A percentile compares a stretch with the other conserved stretches of the same genome.
Evolutionary conservation across 768 basidiomycete species (phyloP).

Genomic region (Suillus weaverae): DNA sequence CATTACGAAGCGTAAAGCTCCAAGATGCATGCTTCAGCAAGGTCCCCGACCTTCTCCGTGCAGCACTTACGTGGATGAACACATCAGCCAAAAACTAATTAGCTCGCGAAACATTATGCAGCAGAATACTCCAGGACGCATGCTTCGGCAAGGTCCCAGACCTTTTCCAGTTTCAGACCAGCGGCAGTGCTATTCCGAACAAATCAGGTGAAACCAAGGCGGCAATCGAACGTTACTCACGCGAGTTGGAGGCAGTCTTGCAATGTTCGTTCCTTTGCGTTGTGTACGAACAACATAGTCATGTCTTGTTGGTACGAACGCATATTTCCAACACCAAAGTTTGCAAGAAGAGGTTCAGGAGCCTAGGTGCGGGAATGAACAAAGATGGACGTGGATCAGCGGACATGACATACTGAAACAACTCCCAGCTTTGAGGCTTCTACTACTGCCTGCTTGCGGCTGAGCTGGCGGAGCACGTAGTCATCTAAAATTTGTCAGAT

Average conservation of each 20-base stretch:
- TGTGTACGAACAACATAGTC: slow-evolving; percentile 30
- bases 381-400: not conserved
- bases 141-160: slow-evolving; percentile 32
- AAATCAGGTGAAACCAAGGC: slow-evolving; percentile 8
- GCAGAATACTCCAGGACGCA: slow-evolving; percentile 26
- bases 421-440: slow-evolving; percentile 17
- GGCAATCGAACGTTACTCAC: slow-evolving; percentile 17
- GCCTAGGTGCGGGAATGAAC: slow-evolving; percentile 21
- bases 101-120: slow-evolving; percentile 13
- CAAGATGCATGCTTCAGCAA: slow-evolving; percentile 24
- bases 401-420: slow-evolving; percentile 11
- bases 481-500: slow-evolving; percentile 19
- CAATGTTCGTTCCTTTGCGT: slow-evolving; percentile 35
- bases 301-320: slow-evolving; percentile 32
- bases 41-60: slow-evolving; percentile 29
- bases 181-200: slow-evolving; percentile 18
- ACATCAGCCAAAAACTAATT: slow-evolving; percentile 8
- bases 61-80: slow-evolving; percentile 17
- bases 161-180: slow-evolving; percentile 30
- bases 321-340: slow-evolving; percentile 32
- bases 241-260: slow-evolving; percentile 27
- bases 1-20: slow-evolving; percentile 21
- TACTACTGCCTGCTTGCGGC: slow-evolving; percentile 14
- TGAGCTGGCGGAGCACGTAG: slow-evolving; percentile 19
- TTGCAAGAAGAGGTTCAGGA: slow-evolving; percentile 33